A percentile compares a stretch with the other conserved stretches of the same genome.
phyloP scores from a whole-genome alignment of 1,284 basidiomycete species.

The Marasmius tenuissimus region DNA sequence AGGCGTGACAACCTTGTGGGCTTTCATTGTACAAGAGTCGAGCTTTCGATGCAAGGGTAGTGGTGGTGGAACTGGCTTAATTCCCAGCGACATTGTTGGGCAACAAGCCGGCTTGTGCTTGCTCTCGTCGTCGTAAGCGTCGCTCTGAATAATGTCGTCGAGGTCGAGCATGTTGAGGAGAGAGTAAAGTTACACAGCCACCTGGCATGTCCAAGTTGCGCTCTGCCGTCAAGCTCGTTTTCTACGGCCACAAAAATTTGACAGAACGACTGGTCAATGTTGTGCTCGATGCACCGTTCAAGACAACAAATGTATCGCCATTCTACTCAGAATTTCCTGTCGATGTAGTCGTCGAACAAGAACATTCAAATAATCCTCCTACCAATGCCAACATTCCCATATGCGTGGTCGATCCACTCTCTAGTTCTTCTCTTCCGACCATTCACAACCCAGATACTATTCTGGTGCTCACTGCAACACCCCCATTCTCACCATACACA shows the following conservation, averaged over 20 bases:
- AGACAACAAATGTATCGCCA: neutral
- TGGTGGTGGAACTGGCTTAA: conserved; percentile 62
- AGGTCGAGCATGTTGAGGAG: conserved; percentile 2
- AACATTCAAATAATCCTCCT: conserved; percentile 19
- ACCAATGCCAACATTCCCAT: conserved; percentile 59
- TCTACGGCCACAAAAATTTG: conserved; percentile 1
- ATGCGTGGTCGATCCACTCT: conserved; percentile 57
- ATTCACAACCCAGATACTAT: conserved; percentile 52
- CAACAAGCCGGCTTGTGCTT: conserved; percentile 13
- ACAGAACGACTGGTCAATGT: neutral
- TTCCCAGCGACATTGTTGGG: conserved; percentile 34
- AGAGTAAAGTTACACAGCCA: neutral
- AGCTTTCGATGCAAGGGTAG: conserved; percentile 52
- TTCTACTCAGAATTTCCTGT: conserved; percentile 2
- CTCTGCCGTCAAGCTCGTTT: neutral
- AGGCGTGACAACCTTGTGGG: conserved; percentile 63
- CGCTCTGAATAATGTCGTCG: neutral
- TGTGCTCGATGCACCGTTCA: neutral
- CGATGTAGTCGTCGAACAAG: conserved; percentile 8
- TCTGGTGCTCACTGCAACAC: conserved; percentile 43
- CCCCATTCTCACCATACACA: conserved; percentile 19
- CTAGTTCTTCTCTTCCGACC: conserved; percentile 43
- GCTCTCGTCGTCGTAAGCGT: conserved; percentile 3
- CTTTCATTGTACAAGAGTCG: conserved; percentile 41
- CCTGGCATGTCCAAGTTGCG: neutral